Evolutionary conservation across 768 basidiomycete species (phyloP), one percentile per base, ranked within the genome.

Genomic region (Phallus indusiatus): DNA sequence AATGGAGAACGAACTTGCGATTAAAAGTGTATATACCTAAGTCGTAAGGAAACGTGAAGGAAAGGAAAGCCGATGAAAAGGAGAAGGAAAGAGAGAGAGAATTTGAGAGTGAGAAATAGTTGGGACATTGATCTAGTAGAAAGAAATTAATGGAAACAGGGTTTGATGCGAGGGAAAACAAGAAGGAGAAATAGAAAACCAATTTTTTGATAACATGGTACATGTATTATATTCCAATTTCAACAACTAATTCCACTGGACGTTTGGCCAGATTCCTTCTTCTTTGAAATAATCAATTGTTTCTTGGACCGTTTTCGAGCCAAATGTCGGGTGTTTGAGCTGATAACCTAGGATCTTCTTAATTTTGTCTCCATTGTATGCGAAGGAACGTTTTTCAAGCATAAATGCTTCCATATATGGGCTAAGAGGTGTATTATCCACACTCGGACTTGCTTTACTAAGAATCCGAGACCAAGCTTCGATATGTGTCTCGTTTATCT

Each of bases 401-500:
- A 81, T 73, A 68, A 81, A 85, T 58, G 80, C 79, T 69, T 89
- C 86, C 82, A 90, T 85, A 69, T 91, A 94, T 0, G 89, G 86
- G 18, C 76, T 81, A 61, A 92, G 71, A 1, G 86, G 88, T 0
- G 86, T 83, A 60, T 86, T 84, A 12, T 78, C 75, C 59, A 90
- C 76, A 1, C 86, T 85, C 22, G 88, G 88, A 42, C 81, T 78
- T 36, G 90, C 86, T 50, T 72, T 81, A 20, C 73, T 72, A 64
- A 90, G 78, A 85, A 94, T 90, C 68, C 88, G 78, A 8, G 84
- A 88, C 91, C 91, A 94, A 11, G 81, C 83, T 55, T 80, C 75
- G 34, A 90, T 86, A 66, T 94, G 90, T 52, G 83, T 80, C 67
- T 91, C 89, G 67, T 92, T 93, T 66, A 90, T 88, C 53, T 90